A percentile compares a stretch with the other conserved stretches of the same genome.
phyloP scores from a whole-genome alignment of 495 filamentous ascomycete genomes.

The Staphylotrichum tortipilum region DNA sequence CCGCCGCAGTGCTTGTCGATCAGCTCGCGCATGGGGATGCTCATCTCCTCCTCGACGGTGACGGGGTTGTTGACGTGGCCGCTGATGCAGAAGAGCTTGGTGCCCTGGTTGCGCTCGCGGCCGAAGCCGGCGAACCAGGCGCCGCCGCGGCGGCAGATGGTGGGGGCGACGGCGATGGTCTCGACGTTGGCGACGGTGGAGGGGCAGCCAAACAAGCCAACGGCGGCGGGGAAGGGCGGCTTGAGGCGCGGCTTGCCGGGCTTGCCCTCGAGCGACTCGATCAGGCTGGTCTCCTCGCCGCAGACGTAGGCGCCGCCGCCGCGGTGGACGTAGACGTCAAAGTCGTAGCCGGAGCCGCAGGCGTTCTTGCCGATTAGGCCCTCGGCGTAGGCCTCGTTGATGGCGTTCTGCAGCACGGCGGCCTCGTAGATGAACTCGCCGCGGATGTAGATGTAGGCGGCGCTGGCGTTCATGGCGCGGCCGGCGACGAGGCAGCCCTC shows the following conservation, averaged over 20 bases:
- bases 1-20: constrained; percentile 98
- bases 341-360: constrained; percentile 93
- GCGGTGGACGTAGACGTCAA: constrained; percentile 92
- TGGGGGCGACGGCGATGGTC: constrained; percentile 89
- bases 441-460: constrained; percentile 98
- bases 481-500: constrained; percentile 96
- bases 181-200: constrained; percentile 98
- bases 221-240: constrained; percentile 94
- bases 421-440: constrained; percentile 98
- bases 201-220: constrained; percentile 95
- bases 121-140: constrained; percentile 91
- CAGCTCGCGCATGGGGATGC: constrained; percentile 83
- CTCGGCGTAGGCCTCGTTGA: constrained; percentile 92
- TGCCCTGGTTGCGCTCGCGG: constrained; percentile 89
- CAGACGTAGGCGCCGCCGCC: constrained; percentile 97
- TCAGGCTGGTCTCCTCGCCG: constrained; percentile 94
- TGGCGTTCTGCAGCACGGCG: constrained; percentile 83
- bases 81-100: constrained; percentile 97
- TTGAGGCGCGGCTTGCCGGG: constrained; percentile 96
- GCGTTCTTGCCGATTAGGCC: constrained; percentile 97
- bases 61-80: constrained; percentile 97
- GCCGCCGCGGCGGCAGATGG: constrained; percentile 86
- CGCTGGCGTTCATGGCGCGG: constrained; percentile 93
- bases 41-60: constrained; percentile 99
- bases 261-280: constrained; percentile 97